Conservation (phyloP, 805 yeast genomes). For the Candida insectalens region DNA sequence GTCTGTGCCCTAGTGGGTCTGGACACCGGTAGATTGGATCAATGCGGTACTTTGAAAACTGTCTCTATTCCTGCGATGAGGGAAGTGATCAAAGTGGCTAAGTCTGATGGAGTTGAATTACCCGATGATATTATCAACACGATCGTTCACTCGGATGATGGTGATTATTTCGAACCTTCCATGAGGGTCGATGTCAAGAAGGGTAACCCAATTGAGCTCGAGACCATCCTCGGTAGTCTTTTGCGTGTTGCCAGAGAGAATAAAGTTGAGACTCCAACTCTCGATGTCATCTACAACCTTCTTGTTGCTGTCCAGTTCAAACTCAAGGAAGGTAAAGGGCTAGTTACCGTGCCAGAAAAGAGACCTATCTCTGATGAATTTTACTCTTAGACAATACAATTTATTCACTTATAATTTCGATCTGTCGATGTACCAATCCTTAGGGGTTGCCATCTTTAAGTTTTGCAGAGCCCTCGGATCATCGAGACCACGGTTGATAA, state of each 20-base stretch:
- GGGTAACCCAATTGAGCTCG: constrained; percentile 61
- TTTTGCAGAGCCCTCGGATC: constrained; percentile 20
- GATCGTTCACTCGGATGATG: constrained; percentile 51
- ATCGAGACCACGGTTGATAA: constrained; percentile 13
- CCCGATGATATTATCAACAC: constrained; percentile 37
- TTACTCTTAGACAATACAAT: constrained; percentile 3
- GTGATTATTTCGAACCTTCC: constrained; percentile 55
- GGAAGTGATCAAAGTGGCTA: constrained; percentile 43
- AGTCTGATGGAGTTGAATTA: constrained; percentile 52
- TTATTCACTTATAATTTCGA: constrained; percentile 4
- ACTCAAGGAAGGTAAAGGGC: constrained; percentile 47
- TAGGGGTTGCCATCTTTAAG: constrained; percentile 16
- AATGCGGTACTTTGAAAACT: constrained; percentile 17
- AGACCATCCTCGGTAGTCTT: constrained; percentile 63
- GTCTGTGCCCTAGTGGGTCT: constrained; percentile 29
- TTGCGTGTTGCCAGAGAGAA: constrained; percentile 38
- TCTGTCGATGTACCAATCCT: constrained; percentile 14
- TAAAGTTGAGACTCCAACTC: constrained; percentile 46
- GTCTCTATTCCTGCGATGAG: constrained; percentile 30
- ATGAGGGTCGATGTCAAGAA: constrained; percentile 63
- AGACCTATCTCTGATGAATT: constrained; percentile 23
- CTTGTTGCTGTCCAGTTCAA: constrained; percentile 52
- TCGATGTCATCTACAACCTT: constrained; percentile 47
- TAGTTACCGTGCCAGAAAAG: constrained; percentile 31
- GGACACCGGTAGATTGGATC: constrained; percentile 27